Percentiles rank a stretch among this genome's conserved stretches.
phyloP scores from a whole-genome alignment of 495 filamentous ascomycete genomes.

The Neurospora sp. region DNA sequence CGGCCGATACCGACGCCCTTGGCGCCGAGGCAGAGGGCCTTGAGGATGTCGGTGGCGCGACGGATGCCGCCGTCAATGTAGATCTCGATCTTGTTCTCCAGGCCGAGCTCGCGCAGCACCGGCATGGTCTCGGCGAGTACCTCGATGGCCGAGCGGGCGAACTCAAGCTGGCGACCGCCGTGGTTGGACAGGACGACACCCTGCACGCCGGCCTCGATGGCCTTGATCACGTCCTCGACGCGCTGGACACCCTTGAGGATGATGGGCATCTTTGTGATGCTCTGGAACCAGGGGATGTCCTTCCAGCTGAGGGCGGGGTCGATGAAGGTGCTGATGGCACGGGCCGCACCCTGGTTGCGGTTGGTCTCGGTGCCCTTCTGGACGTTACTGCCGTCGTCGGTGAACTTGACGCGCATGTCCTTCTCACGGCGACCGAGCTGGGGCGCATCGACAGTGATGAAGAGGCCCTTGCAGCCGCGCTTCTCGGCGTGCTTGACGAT shows the following conservation, averaged over 20 bases:
- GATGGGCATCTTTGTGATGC: constrained; percentile 93
- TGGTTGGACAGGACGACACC: constrained; percentile 96
- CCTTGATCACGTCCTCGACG: constrained; percentile 85
- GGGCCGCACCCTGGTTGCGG: constrained; percentile 80
- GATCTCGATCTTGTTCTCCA: constrained; percentile 78
- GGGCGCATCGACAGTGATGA: constrained; percentile 97
- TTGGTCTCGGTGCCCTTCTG: constrained; percentile 67
- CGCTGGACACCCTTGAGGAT: constrained; percentile 94
- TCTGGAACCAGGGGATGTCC: constrained; percentile 89
- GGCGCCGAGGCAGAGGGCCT: constrained; percentile 88
- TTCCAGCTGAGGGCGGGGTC: constrained; percentile 85
- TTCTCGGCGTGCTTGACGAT: constrained; percentile 88
- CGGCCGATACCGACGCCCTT: constrained; percentile 89
- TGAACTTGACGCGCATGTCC: constrained; percentile 89
- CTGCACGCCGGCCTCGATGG: constrained; percentile 73
- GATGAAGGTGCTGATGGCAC: constrained; percentile 88
- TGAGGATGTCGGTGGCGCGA: constrained; percentile 88
- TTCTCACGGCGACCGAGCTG: constrained; percentile 93
- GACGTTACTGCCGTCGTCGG: constrained; percentile 74
- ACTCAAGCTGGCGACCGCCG: constrained; percentile 94
- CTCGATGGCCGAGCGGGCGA: constrained; percentile 82
- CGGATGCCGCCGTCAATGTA: constrained; percentile 87
- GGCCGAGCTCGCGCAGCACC: constrained; percentile 69
- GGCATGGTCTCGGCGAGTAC: constrained; percentile 96
- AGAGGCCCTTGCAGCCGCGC: constrained; percentile 89